phyloP scores from a whole-genome alignment of 2,329 filamentous ascomycete genomes.

The Neofusicoccum umdonicola region DNA sequence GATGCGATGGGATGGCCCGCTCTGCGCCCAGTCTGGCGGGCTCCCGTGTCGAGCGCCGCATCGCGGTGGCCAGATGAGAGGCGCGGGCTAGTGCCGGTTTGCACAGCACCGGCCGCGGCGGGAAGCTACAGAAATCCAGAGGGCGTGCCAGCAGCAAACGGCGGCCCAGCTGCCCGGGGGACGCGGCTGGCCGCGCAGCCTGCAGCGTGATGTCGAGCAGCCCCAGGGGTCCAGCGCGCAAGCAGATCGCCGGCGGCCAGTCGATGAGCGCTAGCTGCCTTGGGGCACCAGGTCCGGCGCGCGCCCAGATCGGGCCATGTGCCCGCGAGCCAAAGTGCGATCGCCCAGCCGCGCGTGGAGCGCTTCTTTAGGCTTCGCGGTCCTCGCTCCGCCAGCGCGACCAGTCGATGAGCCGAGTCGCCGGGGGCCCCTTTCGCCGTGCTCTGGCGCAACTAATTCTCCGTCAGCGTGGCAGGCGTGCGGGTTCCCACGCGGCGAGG shows the following conservation, averaged over 20 bases:
- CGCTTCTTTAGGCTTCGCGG: constrained; percentile 8
- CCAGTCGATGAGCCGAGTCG: neutral
- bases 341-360: neutral
- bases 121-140: neutral
- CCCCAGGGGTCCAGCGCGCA: neutral
- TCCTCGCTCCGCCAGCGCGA: neutral
- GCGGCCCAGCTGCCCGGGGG: neutral
- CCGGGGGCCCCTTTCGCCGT: neutral
- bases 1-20: constrained; percentile 8
- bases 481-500: neutral
- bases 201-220: neutral
- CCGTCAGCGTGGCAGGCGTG: neutral
- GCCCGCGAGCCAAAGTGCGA: neutral
- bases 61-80: neutral
- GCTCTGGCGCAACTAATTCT: neutral
- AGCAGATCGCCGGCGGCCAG: neutral
- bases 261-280: neutral
- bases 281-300: neutral
- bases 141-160: neutral
- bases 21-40: neutral
- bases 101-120: neutral
- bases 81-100: neutral
- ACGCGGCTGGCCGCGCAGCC: neutral
- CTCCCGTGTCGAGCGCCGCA: neutral
- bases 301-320: neutral